Evolutionary conservation across 1,139 yeast genomes (phyloP), one percentile per base, ranked within the genome.

Genomic region (Suhomyces chickasaworum): DNA sequence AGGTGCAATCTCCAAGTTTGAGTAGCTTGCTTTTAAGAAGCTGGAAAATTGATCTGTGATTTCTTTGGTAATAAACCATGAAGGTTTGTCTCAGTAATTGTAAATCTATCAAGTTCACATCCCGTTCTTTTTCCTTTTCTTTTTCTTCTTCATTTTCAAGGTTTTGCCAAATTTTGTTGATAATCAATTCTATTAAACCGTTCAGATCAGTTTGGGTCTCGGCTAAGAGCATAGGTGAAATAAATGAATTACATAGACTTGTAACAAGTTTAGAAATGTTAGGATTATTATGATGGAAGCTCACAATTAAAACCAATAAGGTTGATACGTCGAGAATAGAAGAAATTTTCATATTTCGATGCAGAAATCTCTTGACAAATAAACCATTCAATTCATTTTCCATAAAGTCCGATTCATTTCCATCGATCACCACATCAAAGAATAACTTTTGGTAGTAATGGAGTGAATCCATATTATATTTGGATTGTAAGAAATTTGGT

Each of bases 371-470:
- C 17, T 16, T 13, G 2, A 32, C 9, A 17, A 42, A 53, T 10
- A 53, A 12, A 4, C 25, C 34, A 9, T 49, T 47, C 9, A 53
- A 32, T 35, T 53, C 57, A 30, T 48, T 42, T 8, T 22, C 25
- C 15, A 15, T 44, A 20, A 45, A 43, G 25, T 41, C 44, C 7
- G 13, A 6, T 7, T 37, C 30, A 3, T 29, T 20, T 9, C 46
- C 50, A 4, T 20, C n/a, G 8, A 47, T 20, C 7, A 49, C 29
- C 17, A 44, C 40, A 9, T 43, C 48, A 10, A 42, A 22, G 36
- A 53, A 49, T 6, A 48, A 21, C 4, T 15, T 13, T 13, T 32
- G 37, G 23, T 48, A 54, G 32, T 44, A 55, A 3, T 32, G 25
- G 13, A 39, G 44, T 7, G 49, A 42, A 3, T 37, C 20, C 6